Evolutionary conservation across 257 asterid species (phyloP).

Genomic region (Solanum pimpinellifolium): DNA sequence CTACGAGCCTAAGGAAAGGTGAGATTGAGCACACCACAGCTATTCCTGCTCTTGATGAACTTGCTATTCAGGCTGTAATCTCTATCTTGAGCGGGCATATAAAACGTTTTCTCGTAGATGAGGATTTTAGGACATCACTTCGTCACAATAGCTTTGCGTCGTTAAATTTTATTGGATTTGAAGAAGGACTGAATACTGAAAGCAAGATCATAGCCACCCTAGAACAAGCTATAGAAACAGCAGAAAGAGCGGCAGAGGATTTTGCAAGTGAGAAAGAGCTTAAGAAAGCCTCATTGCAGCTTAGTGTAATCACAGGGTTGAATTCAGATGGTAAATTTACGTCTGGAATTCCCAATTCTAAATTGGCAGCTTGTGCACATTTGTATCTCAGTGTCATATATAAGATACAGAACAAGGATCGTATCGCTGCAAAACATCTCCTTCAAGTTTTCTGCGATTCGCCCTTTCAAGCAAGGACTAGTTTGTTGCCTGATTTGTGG

Average conservation of each 20-base stretch:
- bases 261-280: slow-evolving; percentile 34
- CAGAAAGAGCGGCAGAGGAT: slow-evolving; percentile 56
- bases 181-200: slow-evolving; percentile 23
- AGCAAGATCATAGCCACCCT: slow-evolving; percentile 54
- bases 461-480: slow-evolving; percentile 52
- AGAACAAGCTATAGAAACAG: slow-evolving; percentile 61
- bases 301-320: slow-evolving; percentile 79
- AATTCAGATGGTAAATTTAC: slow-evolving; percentile 40
- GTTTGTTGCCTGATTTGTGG: slow-evolving; percentile 60
- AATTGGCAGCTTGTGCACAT: slow-evolving; percentile 88
- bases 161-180: slow-evolving; percentile 24
- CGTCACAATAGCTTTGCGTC: slow-evolving; percentile 50
- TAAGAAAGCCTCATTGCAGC: slow-evolving; percentile 68
- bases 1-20: slow-evolving; percentile 15
- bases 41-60: slow-evolving; percentile 63
- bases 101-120: slow-evolving; percentile 39
- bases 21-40: slow-evolving; percentile 20
- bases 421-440: slow-evolving; percentile 56
- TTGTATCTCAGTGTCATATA: slow-evolving; percentile 67
- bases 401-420: slow-evolving; percentile 53
- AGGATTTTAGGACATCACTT: slow-evolving; percentile 57
- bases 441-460: slow-evolving; percentile 65
- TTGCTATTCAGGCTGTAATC: slow-evolving; percentile 56
- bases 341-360: slow-evolving; percentile 52
- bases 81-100: slow-evolving; percentile 48